Percentiles rank a stretch among this genome's conserved stretches.
Conservation (phyloP, 2,329 filamentous ascomycete genomes). For the Teratosphaeria gauchensis region DNA sequence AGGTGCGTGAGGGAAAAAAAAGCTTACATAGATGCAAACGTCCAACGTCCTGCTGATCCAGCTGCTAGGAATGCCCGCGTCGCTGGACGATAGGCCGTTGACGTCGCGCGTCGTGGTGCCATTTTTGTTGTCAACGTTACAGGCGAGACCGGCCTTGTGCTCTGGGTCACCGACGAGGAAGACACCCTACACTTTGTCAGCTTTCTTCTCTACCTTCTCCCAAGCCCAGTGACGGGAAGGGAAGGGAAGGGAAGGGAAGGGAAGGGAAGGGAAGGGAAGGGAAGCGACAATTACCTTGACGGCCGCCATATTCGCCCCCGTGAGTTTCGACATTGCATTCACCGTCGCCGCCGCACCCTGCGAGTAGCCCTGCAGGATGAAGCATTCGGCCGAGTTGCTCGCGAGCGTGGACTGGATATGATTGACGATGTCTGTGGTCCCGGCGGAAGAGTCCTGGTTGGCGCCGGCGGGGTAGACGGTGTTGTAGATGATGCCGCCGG, state of each 20-base stretch:
- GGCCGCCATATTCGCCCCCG: conserved; percentile 24
- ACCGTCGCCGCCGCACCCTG: conserved; percentile 29
- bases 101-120: conserved; percentile 26
- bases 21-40: conserved; percentile 27
- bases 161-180: conserved; percentile 28
- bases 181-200: conserved; percentile 14
- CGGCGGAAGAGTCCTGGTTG: conserved; percentile 20
- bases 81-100: conserved; percentile 13
- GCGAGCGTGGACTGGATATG: conserved; percentile 21
- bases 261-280: no score
- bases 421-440: conserved; percentile 26
- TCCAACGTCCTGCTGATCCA: conserved; percentile 29
- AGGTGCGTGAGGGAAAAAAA: not conserved
- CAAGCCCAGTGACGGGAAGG: not conserved
- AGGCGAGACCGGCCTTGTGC: conserved; percentile 24
- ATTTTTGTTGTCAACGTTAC: conserved; percentile 28
- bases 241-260: no score
- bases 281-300: conserved; percentile 15
- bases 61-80: conserved; percentile 20
- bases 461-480: conserved; percentile 26
- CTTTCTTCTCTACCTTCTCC: not conserved
- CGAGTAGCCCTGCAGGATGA: conserved; percentile 30
- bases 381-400: conserved; percentile 22
- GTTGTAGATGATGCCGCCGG: conserved; percentile 27
- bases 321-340: conserved; percentile 24